Evolutionary conservation across 2,329 filamentous ascomycete genomes (phyloP), one percentile per base, ranked within the genome.

Genomic region (Fusarium abutilonis): DNA sequence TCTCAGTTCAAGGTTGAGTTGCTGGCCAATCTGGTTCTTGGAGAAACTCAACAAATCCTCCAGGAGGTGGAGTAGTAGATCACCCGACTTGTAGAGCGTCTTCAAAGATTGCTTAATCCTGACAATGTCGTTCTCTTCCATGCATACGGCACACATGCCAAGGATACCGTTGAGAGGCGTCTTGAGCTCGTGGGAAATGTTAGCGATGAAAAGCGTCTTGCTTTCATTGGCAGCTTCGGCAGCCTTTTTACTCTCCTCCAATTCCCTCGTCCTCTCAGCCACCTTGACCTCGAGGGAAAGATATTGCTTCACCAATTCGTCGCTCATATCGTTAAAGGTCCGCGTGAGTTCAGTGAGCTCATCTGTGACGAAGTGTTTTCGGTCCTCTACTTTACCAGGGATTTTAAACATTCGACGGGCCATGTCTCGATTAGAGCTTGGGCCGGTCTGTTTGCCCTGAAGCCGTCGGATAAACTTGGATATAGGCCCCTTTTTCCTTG

Each of bases 181-280:
- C 73, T 97, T 96, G 32, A 99, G 82, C 75, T 98, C 86, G 68
- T 89, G 86, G 1, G 87, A 89, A 46, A 98, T 97, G 70, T 98
- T 98, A 15, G 95, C 95, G 63, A 99, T 96, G 78, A 98, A 98
- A 9, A 98, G 82, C 0, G 95, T 98, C 78, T 99, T 99, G 81
- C 92, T 96, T 77, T 97, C 91, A 69, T 97, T 97, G 4, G 93
- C 93, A n/a, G 91, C 90, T 75, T 97, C 93, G 1, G 93, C 93
- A 1, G 92, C 92, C 77, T 92, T 92, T 74, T 97, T 97, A 78
- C 90, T 96, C 60, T 92, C 86, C 71, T 96, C 92, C 1, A 97
- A 81, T 75, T 97, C 91, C 32, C 86, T 86, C 0, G 93, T 97
- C 52, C 93, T 84, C 73, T 93, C 88, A 7, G 86, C 86, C 1